Evolutionary conservation across 2,329 filamentous ascomycete genomes (phyloP), one percentile per base, ranked within the genome.

Genomic region (Myriosclerotinia duriaeana): DNA sequence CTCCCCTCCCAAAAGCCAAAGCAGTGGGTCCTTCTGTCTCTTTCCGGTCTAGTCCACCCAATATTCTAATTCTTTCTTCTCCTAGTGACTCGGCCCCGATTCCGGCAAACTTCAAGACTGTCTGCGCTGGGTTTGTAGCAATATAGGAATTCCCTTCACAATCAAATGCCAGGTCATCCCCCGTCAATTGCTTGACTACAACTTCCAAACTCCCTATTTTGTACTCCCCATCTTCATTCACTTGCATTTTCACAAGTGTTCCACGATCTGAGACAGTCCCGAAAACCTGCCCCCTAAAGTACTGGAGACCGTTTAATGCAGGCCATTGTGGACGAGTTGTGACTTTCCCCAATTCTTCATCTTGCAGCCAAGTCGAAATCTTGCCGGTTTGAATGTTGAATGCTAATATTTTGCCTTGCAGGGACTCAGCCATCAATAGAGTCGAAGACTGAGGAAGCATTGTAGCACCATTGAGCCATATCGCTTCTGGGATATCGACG

Each of bases 391-490:
- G 26, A 26, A 26, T 6, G 26, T 61, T 15, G 64, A 40, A 61
- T 9, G 44, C 46, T 30, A 61, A 53, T 12, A 38, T 38, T 53
- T 53, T 53, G n/a, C 54, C 38, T 44, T 36, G 38, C 4, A 17
- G 3, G 2, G 46, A 61, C 20, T 65, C 26, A 8, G 46, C 54
- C 36, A 53, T 53, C 14, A 53, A n/a, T 20, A 65, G 5, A 60
- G 36, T 53, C 6, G 48, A 61, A 17, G 55, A 36, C 12, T 46
- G 46, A 53, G 55, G 64, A 22, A 65, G 26, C 36, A 53, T 53
- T 5, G 46, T 65, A 26, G 54, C 38, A 53, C 55, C 55, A 22
- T 61, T 53, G 20, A 61, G 55, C 54, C 46, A 65, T 36, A 34
- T 15, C 22, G 38, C 55, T 50, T 36, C 36, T 2, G 55, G 26